Base-by-base conservation (phyloP, 148 eudicot species). In the Chenopodium quinoa region DNA sequence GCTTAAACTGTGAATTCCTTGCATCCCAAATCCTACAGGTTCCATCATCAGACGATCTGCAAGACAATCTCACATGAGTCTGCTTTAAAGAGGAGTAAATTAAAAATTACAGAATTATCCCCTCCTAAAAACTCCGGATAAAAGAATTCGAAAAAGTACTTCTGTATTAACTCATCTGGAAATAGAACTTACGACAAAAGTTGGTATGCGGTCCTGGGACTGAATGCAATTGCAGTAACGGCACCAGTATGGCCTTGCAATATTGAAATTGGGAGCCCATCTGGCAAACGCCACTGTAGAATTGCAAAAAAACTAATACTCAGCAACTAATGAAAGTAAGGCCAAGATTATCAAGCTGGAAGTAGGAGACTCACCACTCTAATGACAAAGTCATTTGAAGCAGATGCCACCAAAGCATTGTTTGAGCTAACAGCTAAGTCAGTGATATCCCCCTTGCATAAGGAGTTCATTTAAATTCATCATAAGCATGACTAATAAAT, bases 11-110 rank as follows among this genome's bases (percentile, higher is more conserved):
- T 56, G 97, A 92, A 73, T 63, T 76, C 85, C 99, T 93, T 69
- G 97, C 99, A 86, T 96, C 98, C 99, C 99, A 96, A 54, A 96
- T 86, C 71, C 98, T 93, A 86, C 99, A 96, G 79, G 95, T 93
- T 37, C 99, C 99, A 81, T 96, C 99, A 84, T 96, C 99, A 52
- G 99, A 93, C 67, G 99, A 92, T 80, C 99, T 96, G 83, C 75
- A 37, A 66, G 67, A 44, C 80, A 52, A 23, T 34, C 25, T 76
- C 12, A 73, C 54, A 9, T 50, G 19, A 14, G 79, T 78, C 74
- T 34, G 37, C 37, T 19, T 13, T 78, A 66, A 54, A 84, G 25
- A 13, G 12, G 7, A 29, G 48, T 54, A 2, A 9, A 32, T 23
- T 2, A 22, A 9, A 32, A 47, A 73, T 58, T 40, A n/a, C 66